Evolutionary conservation across 1,284 basidiomycete species (phyloP).

Genomic region (Coniferiporia sulphurascens): DNA sequence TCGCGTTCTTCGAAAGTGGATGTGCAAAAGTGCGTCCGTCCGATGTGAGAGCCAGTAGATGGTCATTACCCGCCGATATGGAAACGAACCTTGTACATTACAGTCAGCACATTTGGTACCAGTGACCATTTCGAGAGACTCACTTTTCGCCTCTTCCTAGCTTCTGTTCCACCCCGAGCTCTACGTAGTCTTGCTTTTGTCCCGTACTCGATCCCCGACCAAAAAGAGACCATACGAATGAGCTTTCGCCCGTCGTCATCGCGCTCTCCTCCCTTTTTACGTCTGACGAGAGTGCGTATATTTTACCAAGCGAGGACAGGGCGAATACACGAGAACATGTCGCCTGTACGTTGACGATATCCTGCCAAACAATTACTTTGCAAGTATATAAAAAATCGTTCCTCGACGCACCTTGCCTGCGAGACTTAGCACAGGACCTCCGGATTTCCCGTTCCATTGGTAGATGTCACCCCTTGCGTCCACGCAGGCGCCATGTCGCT

Average conservation of each 20-base stretch:
- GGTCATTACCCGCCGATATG: conserved; percentile 73
- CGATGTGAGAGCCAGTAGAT: conserved; percentile 83
- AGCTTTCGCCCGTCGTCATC: conserved; percentile 22
- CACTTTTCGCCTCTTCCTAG: conserved; percentile 50
- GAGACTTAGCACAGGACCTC: conserved; percentile 50
- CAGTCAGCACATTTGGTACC: conserved; percentile 25
- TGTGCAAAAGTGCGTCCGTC: conserved; percentile 78
- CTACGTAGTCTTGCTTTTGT: conserved; percentile 33
- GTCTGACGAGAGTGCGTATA: conserved; percentile 63
- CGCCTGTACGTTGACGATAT: conserved; percentile 61
- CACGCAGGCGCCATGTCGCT: conserved; percentile 76
- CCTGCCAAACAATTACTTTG: conserved; percentile 36
- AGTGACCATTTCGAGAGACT: conserved; percentile 40
- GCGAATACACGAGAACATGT: conserved; percentile 62
- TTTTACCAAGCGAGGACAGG: conserved; percentile 64
- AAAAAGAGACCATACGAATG: conserved; percentile 20
- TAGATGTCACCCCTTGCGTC: conserved; percentile 85
- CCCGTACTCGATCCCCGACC: conserved; percentile 25
- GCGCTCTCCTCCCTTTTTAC: conserved; percentile 22
- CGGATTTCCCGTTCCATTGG: conserved; percentile 79
- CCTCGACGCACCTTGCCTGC: conserved; percentile 59
- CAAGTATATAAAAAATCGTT: background rate
- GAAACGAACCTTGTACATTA: conserved; percentile 53
- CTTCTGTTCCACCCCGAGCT: conserved; percentile 40
- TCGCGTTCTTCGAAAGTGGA: conserved; percentile 75